Base-by-base conservation (phyloP, 495 filamentous ascomycete genomes). In the Podospora pseudoanserina region DNA sequence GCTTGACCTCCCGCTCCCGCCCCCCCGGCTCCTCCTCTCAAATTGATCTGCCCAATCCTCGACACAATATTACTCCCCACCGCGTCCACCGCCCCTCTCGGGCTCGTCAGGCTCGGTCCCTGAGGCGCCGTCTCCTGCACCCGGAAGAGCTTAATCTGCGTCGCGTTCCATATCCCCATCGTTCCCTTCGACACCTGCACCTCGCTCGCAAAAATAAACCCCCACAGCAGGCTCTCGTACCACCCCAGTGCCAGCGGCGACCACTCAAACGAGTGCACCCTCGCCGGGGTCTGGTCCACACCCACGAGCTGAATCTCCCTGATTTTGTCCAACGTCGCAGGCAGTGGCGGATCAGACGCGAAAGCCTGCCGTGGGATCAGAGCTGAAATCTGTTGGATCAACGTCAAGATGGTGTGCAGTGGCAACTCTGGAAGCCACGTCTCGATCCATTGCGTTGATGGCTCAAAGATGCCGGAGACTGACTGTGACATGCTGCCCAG, bases 101-200 rank as follows among this genome's bases (percentile, higher is more conserved):
- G 95, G 20, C 88, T 90, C 53, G 92, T 86, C 56, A 99, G 77
- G 9, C 89, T 91, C 5, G 94, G 94, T 0, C 92, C 92, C 70
- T 91, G 86, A 5, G 89, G 85, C 2, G 88, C 90, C 28, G 89
- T 89, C 73, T 96, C 91, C 76, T 97, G 92, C 15, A 99, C 94
- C 65, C 85, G 88, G 81, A 99, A 98, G 19, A 99, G 82, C 73
- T 90, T 90, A 74, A 99, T 92, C 1, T 79, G 79, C 4, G 96
- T 98, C 19, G 92, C 90, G 71, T 96, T 97, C 95, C 95, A 99
- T 2, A 98, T 89, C 18, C 95, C 94, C n/a, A 93, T 90, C 1
- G 91, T 94, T 34, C 95, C 95, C 77, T 89, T 92, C 1, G 90
- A 85, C 3, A 96, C 90, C 59, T 93, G 86, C 87, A 97, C 92